These are phyloP conservation scores for Asparagopsis taxiformis DNA, from an alignment of 31 red algal genomes.

Conservation along the genomic window DNA sequence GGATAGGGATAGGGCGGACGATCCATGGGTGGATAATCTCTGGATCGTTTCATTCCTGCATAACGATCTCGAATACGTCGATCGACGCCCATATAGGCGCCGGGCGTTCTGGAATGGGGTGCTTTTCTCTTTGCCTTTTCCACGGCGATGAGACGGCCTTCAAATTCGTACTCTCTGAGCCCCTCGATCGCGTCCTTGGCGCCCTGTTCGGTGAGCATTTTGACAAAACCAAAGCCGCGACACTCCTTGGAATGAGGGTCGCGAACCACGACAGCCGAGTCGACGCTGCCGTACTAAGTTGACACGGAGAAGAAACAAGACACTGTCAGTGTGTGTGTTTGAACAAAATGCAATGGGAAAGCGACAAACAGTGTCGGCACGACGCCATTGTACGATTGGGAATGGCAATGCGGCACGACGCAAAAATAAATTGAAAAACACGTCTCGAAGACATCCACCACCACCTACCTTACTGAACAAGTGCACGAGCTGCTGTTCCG, in stretches of 20 bases:
- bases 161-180: constrained; percentile 54
- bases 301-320: background rate
- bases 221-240: constrained; percentile 74
- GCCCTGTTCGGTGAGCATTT: constrained; percentile 44
- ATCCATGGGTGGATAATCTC: constrained; percentile 26
- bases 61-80: constrained; percentile 68
- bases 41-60: constrained; percentile 47
- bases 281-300: constrained; percentile 54
- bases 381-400: no score
- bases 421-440: no score
- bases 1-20: no score
- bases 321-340: background rate
- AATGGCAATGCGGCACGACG: no score
- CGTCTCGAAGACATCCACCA: background rate
- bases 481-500: constrained; percentile 49
- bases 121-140: constrained; percentile 54
- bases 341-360: constrained; percentile 29
- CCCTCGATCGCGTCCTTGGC: constrained; percentile 38
- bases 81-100: constrained; percentile 65
- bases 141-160: constrained; percentile 49
- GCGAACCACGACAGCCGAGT: constrained; percentile 57
- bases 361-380: no score
- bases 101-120: constrained; percentile 56
- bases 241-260: constrained; percentile 66
- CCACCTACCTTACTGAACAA: constrained; percentile 60